These are phyloP conservation scores for Colletotrichum higginsianum DNA, from an alignment of 2,329 filamentous ascomycete species.

Conservation along the genomic window DNA sequence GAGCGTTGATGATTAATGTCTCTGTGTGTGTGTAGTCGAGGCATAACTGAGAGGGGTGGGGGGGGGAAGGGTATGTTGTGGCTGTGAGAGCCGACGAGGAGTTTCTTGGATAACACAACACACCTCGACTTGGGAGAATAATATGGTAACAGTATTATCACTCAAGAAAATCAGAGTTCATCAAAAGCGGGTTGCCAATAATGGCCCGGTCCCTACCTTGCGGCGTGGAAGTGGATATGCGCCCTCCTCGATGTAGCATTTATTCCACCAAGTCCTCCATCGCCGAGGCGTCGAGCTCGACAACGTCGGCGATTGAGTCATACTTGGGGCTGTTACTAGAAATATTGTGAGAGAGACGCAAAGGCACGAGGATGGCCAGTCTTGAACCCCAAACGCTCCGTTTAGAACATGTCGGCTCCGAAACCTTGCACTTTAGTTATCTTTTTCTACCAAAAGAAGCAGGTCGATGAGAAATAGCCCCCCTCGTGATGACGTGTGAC, in stretches of 20 bases:
- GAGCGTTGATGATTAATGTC: conserved; percentile 5
- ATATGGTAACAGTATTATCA: neutral
- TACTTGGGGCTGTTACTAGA: conserved; percentile 17
- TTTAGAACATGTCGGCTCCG: neutral
- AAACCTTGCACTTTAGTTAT: neutral
- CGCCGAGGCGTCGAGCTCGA: neutral
- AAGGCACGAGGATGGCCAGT: conserved; percentile 26
- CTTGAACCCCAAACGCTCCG: neutral
- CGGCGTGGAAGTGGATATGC: conserved; percentile 22
- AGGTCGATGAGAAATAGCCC: neutral
- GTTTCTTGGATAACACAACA: neutral
- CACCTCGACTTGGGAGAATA: neutral
- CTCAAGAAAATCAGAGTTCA: neutral
- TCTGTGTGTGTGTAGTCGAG: neutral
- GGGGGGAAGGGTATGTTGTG: too few relatives aligned
- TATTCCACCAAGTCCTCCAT: neutral
- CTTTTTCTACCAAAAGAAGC: neutral
- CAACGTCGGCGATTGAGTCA: conserved; percentile 16
- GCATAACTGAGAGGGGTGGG: neutral
- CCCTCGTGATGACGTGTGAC: too few relatives aligned
- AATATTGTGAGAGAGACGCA: conserved; percentile 28
- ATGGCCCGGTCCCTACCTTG: neutral
- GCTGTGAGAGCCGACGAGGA: neutral
- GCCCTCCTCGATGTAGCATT: conserved; percentile 2
- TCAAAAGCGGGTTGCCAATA: neutral